Percentiles rank a stretch among this genome's conserved stretches.
Evolutionary conservation across 805 yeast species (phyloP).

Genomic region (Nakazawaea molendinolei): DNA sequence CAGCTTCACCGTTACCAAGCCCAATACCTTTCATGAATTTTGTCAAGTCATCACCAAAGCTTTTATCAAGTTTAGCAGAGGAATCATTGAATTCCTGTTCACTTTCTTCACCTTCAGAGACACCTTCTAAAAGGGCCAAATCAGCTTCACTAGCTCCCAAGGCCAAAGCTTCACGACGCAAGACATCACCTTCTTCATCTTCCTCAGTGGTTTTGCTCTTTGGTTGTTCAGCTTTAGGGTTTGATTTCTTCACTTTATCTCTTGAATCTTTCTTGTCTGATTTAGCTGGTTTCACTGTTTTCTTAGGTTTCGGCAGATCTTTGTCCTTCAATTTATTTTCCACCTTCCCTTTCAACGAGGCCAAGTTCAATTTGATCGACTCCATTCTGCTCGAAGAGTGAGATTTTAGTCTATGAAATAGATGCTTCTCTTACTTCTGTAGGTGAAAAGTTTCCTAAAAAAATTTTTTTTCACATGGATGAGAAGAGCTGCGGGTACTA

Average conservation of each 20-base stretch:
- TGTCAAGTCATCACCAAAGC: conserved; percentile 47
- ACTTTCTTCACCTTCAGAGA: conserved; percentile 45
- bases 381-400: conserved; percentile 28
- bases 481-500: not conserved
- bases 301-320: conserved; percentile 14
- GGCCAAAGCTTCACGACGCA: conserved; percentile 69
- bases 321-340: conserved; percentile 39
- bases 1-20: conserved; percentile 34
- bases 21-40: conserved; percentile 66
- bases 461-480: conserved; percentile 1
- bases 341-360: conserved; percentile 62
- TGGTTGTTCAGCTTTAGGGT: conserved; percentile 2
- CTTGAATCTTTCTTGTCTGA: conserved; percentile 14
- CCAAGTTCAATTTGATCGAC: conserved; percentile 35
- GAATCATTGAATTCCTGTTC: conserved; percentile 44
- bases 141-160: conserved; percentile 88
- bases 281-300: too few relatives aligned
- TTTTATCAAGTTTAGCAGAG: conserved; percentile 33
- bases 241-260: conserved; percentile 1
- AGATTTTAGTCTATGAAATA: too few relatives aligned
- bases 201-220: conserved; percentile 18
- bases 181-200: conserved; percentile 23
- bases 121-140: conserved; percentile 50
- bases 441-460: not conserved
- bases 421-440: not conserved